Percentiles rank a stretch among this genome's conserved stretches.
phyloP scores from a whole-genome alignment of 192 early-diverging fungal species.

The Mortierella alpina region DNA sequence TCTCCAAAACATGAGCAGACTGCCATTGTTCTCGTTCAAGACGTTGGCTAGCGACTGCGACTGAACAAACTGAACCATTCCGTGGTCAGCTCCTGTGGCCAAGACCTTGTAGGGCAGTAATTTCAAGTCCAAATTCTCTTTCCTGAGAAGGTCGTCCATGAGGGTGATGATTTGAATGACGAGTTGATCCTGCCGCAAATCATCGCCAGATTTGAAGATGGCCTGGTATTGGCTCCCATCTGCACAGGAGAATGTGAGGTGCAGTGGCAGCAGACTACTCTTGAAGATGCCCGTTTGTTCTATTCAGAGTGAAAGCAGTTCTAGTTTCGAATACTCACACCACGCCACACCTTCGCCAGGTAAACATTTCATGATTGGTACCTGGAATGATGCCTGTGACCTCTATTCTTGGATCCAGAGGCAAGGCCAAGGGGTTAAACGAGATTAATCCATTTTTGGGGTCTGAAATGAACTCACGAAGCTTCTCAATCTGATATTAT shows the following conservation, averaged over 20 bases:
- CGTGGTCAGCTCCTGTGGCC: conserved; percentile 94
- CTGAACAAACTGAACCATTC: conserved; percentile 95
- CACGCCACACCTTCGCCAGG: not conserved
- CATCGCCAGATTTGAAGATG: conserved; percentile 99
- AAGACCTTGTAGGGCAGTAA: conserved; percentile 96
- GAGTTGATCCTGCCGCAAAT: conserved; percentile 97
- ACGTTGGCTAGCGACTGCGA: conserved; percentile 91
- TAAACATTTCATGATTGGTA: conserved; percentile 11
- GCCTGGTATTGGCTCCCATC: conserved; percentile 93
- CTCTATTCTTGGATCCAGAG: conserved; percentile 89
- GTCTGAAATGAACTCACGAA: conserved; percentile 82
- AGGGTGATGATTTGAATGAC: conserved; percentile 97
- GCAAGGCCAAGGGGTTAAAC: conserved; percentile 88
- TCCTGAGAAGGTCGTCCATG: conserved; percentile 94
- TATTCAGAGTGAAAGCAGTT: conserved; percentile 34
- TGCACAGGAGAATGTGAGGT: conserved; percentile 83
- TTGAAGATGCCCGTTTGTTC: conserved; percentile 92
- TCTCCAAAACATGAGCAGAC: conserved; percentile 83
- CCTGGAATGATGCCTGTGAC: conserved; percentile 90
- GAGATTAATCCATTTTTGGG: conserved; percentile 83
- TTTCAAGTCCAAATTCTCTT: conserved; percentile 95
- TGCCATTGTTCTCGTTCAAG: conserved; percentile 87
- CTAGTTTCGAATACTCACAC: not conserved
- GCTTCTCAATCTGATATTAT: conserved; percentile 76
- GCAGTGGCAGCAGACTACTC: conserved; percentile 88